Evolutionary conservation across 2,329 filamentous ascomycete genomes (phyloP).

Genomic region (Fusarium oxysporum): DNA sequence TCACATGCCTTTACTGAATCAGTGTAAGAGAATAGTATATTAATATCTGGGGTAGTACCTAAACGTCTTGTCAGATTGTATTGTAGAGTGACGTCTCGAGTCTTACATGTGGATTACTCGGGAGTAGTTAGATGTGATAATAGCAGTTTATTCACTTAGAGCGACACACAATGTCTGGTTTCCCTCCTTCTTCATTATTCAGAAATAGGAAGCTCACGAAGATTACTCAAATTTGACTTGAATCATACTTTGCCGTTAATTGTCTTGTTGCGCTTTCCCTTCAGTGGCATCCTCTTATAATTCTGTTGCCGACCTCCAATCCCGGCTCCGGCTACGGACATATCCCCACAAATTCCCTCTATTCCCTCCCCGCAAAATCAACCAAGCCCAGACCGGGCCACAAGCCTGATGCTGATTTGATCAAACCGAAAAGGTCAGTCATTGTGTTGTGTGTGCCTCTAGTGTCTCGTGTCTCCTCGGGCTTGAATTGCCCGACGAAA

Average conservation of each 20-base stretch:
- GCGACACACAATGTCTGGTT: neutral
- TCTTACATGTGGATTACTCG: neutral
- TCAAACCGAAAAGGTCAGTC: conserved; percentile 10
- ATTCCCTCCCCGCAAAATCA: conserved; percentile 34
- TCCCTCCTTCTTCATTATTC: neutral
- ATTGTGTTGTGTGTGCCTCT: conserved; percentile 3
- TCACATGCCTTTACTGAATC: conserved; percentile 27
- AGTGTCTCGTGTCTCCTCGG: conserved; percentile 31
- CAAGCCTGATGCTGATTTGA: conserved; percentile 25
- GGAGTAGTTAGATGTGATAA: neutral
- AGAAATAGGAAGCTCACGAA: neutral
- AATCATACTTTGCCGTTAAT: neutral
- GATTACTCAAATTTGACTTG: no score
- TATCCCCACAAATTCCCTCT: conserved; percentile 34
- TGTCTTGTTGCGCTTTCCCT: neutral
- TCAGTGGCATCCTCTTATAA: neutral
- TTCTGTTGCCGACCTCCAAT: conserved; percentile 34
- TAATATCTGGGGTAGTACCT: conserved; percentile 13
- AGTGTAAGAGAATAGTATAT: neutral
- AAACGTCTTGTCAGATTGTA: conserved; percentile 1
- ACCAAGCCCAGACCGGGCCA: conserved; percentile 23
- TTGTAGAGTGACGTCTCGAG: neutral
- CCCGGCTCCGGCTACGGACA: conserved; percentile 36
- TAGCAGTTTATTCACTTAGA: neutral
- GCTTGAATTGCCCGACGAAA: conserved; percentile 34